A percentile compares a stretch with the other conserved stretches of the same genome.
Evolutionary conservation across 768 basidiomycete species (phyloP).

Genomic region (Leccinum barrowsii): DNA sequence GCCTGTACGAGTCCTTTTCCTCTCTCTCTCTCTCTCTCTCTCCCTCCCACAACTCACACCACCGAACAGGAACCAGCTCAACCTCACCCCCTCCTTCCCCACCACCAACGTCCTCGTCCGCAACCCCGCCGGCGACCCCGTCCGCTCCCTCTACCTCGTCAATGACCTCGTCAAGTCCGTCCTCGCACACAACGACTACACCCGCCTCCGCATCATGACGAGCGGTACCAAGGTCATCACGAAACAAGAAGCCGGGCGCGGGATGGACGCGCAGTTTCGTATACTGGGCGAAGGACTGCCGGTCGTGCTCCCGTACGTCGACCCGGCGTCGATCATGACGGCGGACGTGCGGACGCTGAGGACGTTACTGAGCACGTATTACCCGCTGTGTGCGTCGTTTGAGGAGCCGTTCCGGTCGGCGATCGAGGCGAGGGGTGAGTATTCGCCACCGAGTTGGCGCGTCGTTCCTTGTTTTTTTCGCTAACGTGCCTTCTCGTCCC

Average conservation of each 20-base stretch:
- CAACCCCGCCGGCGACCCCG: slow-evolving; percentile 68
- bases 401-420: slow-evolving; percentile 51
- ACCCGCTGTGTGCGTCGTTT: slow-evolving; percentile 71
- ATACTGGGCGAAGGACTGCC: slow-evolving; percentile 83
- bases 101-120: slow-evolving; percentile 77
- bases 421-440: slow-evolving; percentile 51
- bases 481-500: not conserved
- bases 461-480: not conserved
- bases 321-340: slow-evolving; percentile 56
- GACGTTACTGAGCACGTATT: slow-evolving; percentile 71
- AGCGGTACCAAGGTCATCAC: slow-evolving; percentile 94
- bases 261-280: slow-evolving; percentile 58
- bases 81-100: slow-evolving; percentile 71
- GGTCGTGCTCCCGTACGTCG: slow-evolving; percentile 78
- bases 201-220: slow-evolving; percentile 79
- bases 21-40: no score
- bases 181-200: slow-evolving; percentile 77
- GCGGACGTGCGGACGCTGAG: slow-evolving; percentile 56
- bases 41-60: not conserved
- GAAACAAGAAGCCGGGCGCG: slow-evolving; percentile 77
- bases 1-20: slow-evolving; percentile 54
- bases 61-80: slow-evolving; percentile 61
- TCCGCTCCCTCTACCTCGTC: slow-evolving; percentile 82
- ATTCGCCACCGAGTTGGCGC: not conserved
- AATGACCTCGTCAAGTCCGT: slow-evolving; percentile 83